Evolutionary conservation across 2,329 filamentous ascomycete genomes (phyloP).

Genomic region (Rhynchosporium secalis): DNA sequence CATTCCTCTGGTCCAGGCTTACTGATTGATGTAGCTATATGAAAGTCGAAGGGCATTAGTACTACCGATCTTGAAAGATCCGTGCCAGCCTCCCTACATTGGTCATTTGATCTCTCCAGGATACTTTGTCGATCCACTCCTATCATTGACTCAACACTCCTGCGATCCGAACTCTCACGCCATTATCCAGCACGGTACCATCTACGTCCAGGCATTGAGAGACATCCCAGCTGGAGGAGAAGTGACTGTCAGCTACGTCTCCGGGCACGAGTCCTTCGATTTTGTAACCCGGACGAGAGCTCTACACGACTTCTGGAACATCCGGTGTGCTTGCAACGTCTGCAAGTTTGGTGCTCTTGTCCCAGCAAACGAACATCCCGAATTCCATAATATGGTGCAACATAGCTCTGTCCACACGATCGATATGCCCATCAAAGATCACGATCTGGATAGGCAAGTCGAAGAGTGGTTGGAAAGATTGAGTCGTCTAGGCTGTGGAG

Average conservation of each 20-base stretch:
- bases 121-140: neutral
- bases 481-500: neutral
- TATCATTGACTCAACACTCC: neutral
- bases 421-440: too few species aligned
- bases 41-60: neutral
- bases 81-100: neutral
- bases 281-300: too few species aligned
- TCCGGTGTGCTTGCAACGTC: too few species aligned
- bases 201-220: neutral
- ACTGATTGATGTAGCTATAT: neutral
- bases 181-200: neutral
- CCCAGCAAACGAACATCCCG: too few species aligned
- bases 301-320: too few species aligned
- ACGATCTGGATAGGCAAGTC: too few species aligned
- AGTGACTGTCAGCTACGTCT: neutral
- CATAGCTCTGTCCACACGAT: too few species aligned
- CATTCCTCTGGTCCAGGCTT: neutral
- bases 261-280: neutral
- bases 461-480: too few species aligned
- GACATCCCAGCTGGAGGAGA: neutral
- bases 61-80: neutral
- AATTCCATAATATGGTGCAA: too few species aligned
- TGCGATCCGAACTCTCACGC: neutral
- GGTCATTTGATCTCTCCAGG: neutral
- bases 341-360: too few species aligned